Percentiles rank a stretch among this genome's conserved stretches.
Conservation (phyloP, 208 protist species). For the Leishmania lainsoni region DNA sequence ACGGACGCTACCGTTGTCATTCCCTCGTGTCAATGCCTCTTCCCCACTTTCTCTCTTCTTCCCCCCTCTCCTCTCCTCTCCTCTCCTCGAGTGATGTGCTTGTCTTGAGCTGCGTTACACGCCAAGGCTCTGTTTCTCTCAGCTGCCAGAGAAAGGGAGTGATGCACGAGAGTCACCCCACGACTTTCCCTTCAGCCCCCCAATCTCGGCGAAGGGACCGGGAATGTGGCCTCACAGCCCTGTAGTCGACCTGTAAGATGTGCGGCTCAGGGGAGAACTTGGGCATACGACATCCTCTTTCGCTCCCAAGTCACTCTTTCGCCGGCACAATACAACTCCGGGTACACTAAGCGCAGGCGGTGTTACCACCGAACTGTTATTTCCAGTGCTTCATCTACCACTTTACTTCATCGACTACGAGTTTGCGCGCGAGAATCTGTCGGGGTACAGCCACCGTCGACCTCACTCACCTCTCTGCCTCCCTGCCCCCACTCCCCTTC, state of each 20-base stretch:
- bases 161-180: neutral
- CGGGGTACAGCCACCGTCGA: neutral
- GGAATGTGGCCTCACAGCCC: neutral
- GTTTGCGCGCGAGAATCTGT: neutral
- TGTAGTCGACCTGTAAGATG: neutral
- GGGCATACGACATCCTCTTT: neutral
- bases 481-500: neutral
- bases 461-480: neutral
- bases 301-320: neutral
- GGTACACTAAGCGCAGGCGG: neutral
- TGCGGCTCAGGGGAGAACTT: neutral
- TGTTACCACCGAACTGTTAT: neutral
- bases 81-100: neutral
- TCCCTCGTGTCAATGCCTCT: neutral
- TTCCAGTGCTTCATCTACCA: neutral
- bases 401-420: neutral
- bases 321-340: neutral
- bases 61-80: neutral
- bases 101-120: neutral
- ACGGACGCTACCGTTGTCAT: neutral
- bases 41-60: neutral
- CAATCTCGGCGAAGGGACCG: neutral
- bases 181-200: neutral
- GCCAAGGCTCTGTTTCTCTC: neutral
- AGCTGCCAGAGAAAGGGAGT: neutral